Conservation (phyloP, 2,329 filamentous ascomycete genomes). For the Ophiostoma angusticollis region DNA sequence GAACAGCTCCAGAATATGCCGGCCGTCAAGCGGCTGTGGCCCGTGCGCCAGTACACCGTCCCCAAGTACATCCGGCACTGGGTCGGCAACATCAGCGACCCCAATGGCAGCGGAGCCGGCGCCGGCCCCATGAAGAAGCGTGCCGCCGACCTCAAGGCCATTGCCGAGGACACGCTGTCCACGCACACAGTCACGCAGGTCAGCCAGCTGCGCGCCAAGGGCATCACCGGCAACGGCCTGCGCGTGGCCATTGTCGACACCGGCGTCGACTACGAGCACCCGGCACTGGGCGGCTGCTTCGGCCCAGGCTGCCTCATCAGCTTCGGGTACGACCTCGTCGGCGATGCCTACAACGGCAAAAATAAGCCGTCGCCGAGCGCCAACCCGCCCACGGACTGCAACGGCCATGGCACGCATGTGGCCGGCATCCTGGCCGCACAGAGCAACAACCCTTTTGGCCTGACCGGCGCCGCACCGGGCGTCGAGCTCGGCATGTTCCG, state of each 20-base stretch:
- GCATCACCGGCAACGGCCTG: constrained; percentile 36
- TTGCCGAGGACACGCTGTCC: constrained; percentile 31
- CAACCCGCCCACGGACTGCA: constrained; percentile 37
- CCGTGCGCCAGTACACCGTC: constrained; percentile 31
- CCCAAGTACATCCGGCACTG: constrained; percentile 33
- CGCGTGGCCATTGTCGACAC: constrained; percentile 42
- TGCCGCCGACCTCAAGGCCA: no score
- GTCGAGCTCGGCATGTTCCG: constrained; percentile 44
- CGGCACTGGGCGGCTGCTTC: constrained; percentile 24
- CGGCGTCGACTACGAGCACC: constrained; percentile 18
- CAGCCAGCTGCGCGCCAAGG: constrained; percentile 36
- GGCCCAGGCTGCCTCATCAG: constrained; percentile 12
- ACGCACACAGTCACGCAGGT: constrained; percentile 45
- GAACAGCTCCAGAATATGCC: constrained; percentile 28
- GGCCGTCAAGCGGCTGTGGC: constrained; percentile 36
- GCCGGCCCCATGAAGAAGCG: constrained; percentile 21
- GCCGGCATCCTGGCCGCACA: constrained; percentile 51
- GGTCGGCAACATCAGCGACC: constrained; percentile 22
- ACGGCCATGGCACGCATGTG: constrained; percentile 48
- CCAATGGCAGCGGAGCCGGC: constrained; percentile 16
- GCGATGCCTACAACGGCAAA: constrained; percentile 24
- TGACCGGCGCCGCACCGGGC: constrained; percentile 43
- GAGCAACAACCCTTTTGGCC: constrained; percentile 34
- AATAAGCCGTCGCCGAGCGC: constrained; percentile 30
- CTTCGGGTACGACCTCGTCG: constrained; percentile 12